Evolutionary conservation across 352 stramenopile species (phyloP).

Genomic region (Thalassiosira exigua): DNA sequence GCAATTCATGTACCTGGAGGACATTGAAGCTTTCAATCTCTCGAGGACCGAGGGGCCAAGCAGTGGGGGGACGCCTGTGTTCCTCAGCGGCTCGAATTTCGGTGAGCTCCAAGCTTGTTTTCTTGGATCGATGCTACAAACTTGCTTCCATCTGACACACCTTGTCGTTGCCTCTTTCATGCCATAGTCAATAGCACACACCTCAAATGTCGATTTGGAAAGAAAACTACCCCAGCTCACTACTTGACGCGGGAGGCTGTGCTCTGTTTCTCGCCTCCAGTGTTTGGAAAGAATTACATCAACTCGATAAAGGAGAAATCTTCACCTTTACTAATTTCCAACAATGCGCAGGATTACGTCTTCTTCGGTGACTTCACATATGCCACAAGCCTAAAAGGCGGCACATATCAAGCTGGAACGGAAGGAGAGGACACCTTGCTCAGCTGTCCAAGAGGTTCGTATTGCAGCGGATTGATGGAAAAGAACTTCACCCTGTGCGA

Average conservation of each 20-base stretch:
- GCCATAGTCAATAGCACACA: constrained; percentile 90
- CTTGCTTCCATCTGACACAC: too few species aligned
- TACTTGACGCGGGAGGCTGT: constrained; percentile 90
- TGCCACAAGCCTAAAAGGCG: constrained; percentile 29
- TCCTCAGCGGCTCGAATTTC: constrained; percentile 73
- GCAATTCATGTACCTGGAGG: constrained; percentile 92
- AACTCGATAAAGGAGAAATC: constrained; percentile 52
- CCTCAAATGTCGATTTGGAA: constrained; percentile 90
- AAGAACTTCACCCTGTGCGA: constrained; percentile 94
- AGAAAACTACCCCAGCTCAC: constrained; percentile 84
- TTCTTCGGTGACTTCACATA: constrained; percentile 87
- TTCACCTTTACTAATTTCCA: constrained; percentile 90
- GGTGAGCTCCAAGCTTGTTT: constrained; percentile 51
- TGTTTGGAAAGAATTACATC: constrained; percentile 51
- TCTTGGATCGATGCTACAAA: too few species aligned
- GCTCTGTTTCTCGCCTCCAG: constrained; percentile 87
- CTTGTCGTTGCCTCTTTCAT: too few species aligned
- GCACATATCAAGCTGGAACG: constrained; percentile 60
- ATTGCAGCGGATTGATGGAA: constrained; percentile 89
- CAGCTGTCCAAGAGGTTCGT: constrained; percentile 88
- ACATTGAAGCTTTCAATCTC: constrained; percentile 81
- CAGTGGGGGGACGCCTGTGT: constrained; percentile 77
- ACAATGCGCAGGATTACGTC: constrained; percentile 95
- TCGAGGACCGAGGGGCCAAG: constrained; percentile 52
- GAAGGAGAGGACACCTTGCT: constrained; percentile 55